These are phyloP conservation scores for Alliaria petiolata DNA, from an alignment of 345 rosid genomes.

Conservation along the genomic window DNA sequence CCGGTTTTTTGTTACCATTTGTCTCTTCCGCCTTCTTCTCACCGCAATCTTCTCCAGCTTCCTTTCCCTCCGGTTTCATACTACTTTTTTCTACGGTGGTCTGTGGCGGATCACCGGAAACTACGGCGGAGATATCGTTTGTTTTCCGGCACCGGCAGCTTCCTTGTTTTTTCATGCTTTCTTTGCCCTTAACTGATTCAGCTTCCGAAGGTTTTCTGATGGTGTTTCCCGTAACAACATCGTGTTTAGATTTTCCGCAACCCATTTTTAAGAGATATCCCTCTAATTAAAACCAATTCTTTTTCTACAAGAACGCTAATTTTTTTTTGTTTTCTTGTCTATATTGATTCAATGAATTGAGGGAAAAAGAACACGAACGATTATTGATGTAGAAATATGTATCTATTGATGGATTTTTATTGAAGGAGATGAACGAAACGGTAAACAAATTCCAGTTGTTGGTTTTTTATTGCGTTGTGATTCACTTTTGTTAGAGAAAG, in stretches of 20 bases:
- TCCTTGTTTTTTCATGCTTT: slow-evolving; percentile 33
- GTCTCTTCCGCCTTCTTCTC: not conserved
- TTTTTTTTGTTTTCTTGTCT: no score
- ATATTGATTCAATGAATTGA: not conserved
- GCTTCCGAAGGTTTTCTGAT: slow-evolving; percentile 23
- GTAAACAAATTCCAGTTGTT: slow-evolving; percentile 26
- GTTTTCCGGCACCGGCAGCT: slow-evolving; percentile 25
- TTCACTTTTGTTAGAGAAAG: slow-evolving; percentile 22
- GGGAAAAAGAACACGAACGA: not conserved
- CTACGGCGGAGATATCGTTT: slow-evolving; percentile 3
- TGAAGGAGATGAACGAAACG: slow-evolving; percentile 5
- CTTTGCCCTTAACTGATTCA: slow-evolving; percentile 30
- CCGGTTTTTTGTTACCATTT: not conserved
- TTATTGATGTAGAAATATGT: slow-evolving; percentile 3
- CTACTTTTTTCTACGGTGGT: slow-evolving; percentile 1
- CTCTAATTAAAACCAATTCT: not conserved
- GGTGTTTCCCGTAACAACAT: slow-evolving; percentile 61
- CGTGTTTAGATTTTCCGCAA: slow-evolving; percentile 77
- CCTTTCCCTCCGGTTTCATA: not conserved
- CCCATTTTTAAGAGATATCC: slow-evolving; percentile 43
- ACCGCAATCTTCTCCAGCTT: slow-evolving; percentile 4
- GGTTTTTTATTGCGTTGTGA: not conserved
- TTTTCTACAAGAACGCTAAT: no score
- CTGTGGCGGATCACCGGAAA: not conserved
- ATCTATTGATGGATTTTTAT: slow-evolving; percentile 21